Conservation (phyloP, 2,329 filamentous ascomycete species). For the Septoria linicola region DNA sequence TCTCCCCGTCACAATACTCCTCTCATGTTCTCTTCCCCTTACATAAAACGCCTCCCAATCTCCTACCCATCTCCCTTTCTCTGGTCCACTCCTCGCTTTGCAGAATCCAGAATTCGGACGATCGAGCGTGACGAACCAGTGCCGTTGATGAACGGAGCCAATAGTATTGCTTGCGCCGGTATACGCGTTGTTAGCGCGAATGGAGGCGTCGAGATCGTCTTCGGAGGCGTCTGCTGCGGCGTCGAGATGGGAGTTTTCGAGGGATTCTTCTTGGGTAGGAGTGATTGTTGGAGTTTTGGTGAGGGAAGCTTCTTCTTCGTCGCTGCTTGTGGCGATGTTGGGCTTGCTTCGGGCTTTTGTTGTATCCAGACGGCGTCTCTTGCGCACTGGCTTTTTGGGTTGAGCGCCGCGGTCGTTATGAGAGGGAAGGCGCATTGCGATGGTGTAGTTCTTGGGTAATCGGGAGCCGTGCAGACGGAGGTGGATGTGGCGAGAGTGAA, state of each 20-base stretch:
- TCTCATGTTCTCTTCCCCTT: constrained; percentile 59
- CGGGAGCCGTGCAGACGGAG: constrained; percentile 44
- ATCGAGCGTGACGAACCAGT: constrained; percentile 66
- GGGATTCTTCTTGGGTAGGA: constrained; percentile 1
- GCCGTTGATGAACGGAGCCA: constrained; percentile 64
- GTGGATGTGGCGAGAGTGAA: constrained; percentile 42
- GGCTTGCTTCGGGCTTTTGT: constrained; percentile 14
- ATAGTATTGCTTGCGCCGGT: constrained; percentile 64
- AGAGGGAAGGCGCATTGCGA: constrained; percentile 42
- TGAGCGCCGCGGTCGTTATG: constrained; percentile 35
- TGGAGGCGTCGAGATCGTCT: constrained; percentile 46
- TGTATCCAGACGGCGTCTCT: constrained; percentile 31
- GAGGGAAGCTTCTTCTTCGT: constrained; percentile 28
- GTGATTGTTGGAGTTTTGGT: not conserved
- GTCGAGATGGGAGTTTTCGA: constrained; percentile 22
- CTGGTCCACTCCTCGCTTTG: constrained; percentile 35
- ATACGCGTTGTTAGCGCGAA: constrained; percentile 64
- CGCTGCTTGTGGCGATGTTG: constrained; percentile 8
- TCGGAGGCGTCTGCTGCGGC: constrained; percentile 33
- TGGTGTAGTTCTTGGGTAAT: constrained; percentile 43
- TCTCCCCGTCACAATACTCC: constrained; percentile 66
- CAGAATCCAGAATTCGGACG: constrained; percentile 58
- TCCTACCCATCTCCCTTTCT: constrained; percentile 33
- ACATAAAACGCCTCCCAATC: constrained; percentile 62
- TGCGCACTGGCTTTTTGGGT: constrained; percentile 32